A percentile compares a stretch with the other conserved stretches of the same genome.
Evolutionary conservation across 208 protist genomes (phyloP).

Genomic region (Acanthamoeba polyphaga): DNA sequence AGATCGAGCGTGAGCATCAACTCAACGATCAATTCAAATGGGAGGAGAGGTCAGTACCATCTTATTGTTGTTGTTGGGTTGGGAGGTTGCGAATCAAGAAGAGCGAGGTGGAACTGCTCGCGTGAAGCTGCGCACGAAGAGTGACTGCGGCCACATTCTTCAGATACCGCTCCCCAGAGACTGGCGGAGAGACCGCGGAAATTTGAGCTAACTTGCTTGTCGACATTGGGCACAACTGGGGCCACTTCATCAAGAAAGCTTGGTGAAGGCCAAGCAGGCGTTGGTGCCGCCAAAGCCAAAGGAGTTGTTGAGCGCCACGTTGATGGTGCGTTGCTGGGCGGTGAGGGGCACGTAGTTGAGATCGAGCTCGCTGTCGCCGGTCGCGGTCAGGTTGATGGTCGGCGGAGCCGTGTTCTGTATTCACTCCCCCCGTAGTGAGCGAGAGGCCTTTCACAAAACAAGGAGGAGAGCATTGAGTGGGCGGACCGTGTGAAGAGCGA

Average conservation of each 20-base stretch:
- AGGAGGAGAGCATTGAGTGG: background rate
- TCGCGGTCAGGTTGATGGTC: slow-evolving; percentile 93
- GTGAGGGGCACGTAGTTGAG: slow-evolving; percentile 74
- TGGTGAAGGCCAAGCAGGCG: slow-evolving; percentile 74
- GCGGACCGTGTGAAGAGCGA: slow-evolving; percentile 74
- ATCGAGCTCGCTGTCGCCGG: slow-evolving; percentile 67
- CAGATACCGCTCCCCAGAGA: background rate
- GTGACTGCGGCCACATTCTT: background rate
- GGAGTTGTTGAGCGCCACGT: slow-evolving; percentile 94
- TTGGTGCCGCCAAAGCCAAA: slow-evolving; percentile 99
- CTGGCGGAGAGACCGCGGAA: background rate
- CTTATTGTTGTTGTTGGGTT: background rate
- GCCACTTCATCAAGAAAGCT: background rate
- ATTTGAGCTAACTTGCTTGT: background rate
- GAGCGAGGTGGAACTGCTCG: background rate
- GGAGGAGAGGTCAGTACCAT: background rate
- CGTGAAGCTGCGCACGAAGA: background rate
- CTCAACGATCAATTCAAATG: too few relatives aligned
- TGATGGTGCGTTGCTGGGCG: slow-evolving; percentile 81
- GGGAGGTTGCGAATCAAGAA: background rate
- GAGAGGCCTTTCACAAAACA: background rate
- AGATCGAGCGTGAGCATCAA: too few relatives aligned
- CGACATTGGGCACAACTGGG: too few relatives aligned
- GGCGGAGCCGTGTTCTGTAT: slow-evolving; percentile 91
- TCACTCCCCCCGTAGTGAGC: background rate